phyloP scores from a whole-genome alignment of 163 green algal genomes.

The Scenedesmus sp. region DNA sequence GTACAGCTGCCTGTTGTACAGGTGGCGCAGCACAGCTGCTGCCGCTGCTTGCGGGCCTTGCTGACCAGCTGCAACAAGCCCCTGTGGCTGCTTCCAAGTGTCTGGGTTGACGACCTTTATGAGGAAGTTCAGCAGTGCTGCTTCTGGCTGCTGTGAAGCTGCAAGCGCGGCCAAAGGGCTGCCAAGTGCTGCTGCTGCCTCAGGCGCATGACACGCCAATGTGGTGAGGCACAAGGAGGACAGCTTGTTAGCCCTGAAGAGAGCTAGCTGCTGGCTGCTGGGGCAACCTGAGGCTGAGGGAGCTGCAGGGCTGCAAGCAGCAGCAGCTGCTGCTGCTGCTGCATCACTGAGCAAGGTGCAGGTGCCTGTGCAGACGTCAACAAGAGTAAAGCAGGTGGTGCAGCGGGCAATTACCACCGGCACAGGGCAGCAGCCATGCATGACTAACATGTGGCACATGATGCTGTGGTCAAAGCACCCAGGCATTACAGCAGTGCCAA shows the following conservation, averaged over 20 bases:
- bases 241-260: slow-evolving; percentile 1
- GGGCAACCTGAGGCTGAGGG: background rate
- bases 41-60: background rate
- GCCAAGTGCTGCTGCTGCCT: background rate
- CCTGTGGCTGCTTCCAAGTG: slow-evolving; percentile 20
- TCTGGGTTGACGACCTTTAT: slow-evolving; percentile 22
- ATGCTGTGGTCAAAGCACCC: no score
- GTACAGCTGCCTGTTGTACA: slow-evolving; percentile 20
- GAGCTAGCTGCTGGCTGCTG: slow-evolving; percentile 33
- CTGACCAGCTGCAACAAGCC: background rate
- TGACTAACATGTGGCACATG: background rate
- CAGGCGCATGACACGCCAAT: background rate
- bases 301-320: background rate
- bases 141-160: background rate
- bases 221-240: slow-evolving; percentile 10
- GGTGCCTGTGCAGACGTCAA: background rate
- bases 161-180: background rate
- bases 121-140: slow-evolving; percentile 31
- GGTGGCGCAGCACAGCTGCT: slow-evolving; percentile 8
- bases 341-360: background rate
- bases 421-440: no score
- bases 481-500: no score
- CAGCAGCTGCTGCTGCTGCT: background rate
- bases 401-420: background rate
- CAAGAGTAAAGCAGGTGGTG: background rate